Evolutionary conservation across 768 basidiomycete species (phyloP), one percentile per base, ranked within the genome.

Genomic region (Russula lepida): DNA sequence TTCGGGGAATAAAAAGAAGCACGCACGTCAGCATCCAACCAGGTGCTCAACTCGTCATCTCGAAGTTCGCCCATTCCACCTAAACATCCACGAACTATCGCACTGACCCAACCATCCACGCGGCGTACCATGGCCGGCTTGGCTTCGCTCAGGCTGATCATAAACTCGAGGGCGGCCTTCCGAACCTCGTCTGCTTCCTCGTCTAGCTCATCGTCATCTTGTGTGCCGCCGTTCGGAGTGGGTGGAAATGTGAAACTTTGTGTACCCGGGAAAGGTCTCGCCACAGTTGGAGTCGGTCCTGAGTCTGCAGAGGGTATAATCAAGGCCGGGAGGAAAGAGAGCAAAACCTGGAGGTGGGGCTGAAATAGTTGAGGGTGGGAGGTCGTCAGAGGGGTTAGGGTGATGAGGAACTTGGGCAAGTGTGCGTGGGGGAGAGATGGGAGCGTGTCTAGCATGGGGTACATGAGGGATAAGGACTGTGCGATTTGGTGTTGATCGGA

Each of bases 31-130:
- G 86, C 86, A 23, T 79, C 78, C 21, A 89, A 70, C 91, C 92
- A 92, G 0, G 70, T 73, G 0, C 79, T 77, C 58, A 84, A 70
- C 59, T 75, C 73, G 41, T 82, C 86, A 43, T 87, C 85, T 0
- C 84, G 82, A 21, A 91, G 75, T 71, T 89, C 88, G 19, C 86
- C 83, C 84, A 92, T 88, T 3, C 88, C 89, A 70, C 92, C 89
- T 41, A 92, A 69, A 72, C 88, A 91, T 8, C 86, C 86, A 2
- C 87, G 76, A 0, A 92, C 86, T 41, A 90, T 73, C 17, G 83
- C 78, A 8, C 77, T 78, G 1, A 84, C 82, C 89, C 89, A 92
- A 0, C 85, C 88, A 25, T 80, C 77, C 0, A 84, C 81, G 43
- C 82, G 78, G 65, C 79, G 77, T 7, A 86, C 88, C 82, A 91